phyloP scores from a whole-genome alignment of 306 rosid genomes.

The Citrullus mucosospermus region DNA sequence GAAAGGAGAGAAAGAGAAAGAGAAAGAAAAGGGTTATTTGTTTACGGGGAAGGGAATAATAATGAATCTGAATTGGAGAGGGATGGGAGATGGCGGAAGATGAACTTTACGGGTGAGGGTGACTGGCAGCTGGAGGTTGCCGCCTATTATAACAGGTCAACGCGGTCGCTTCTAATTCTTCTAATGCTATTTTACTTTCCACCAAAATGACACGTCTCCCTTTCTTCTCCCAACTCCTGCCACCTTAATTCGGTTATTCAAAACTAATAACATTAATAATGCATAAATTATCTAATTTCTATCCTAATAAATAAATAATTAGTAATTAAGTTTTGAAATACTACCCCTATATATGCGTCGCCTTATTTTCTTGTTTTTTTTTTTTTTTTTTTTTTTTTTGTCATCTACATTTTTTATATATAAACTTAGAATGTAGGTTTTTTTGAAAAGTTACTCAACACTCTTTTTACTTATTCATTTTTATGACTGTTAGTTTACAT shows the following conservation, averaged over 20 bases:
- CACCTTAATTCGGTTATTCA: not conserved
- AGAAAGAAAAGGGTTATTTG: not conserved
- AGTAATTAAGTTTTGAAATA: too few relatives aligned
- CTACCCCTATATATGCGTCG: too few relatives aligned
- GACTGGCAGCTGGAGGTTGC: conserved; percentile 65
- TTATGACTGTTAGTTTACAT: too few relatives aligned
- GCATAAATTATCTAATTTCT: too few relatives aligned
- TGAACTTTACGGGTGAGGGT: not conserved
- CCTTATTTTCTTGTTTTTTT: too few relatives aligned
- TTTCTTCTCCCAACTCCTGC: not conserved
- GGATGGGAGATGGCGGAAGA: not conserved
- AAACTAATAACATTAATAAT: not conserved
- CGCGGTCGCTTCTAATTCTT: conserved; percentile 10
- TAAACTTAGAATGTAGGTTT: too few relatives aligned
- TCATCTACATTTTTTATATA: too few relatives aligned
- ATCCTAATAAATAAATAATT: too few relatives aligned
- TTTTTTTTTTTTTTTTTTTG: too few relatives aligned
- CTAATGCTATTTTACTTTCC: not conserved
- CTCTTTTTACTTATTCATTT: too few relatives aligned
- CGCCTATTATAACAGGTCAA: conserved; percentile 45
- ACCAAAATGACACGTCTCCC: not conserved
- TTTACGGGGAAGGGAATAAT: conserved; percentile 2
- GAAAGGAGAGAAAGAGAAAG: too few relatives aligned
- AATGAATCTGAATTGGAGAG: conserved; percentile 19
- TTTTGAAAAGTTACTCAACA: too few relatives aligned